These are phyloP conservation scores for Hondaea fermentalgiana DNA, from an alignment of 108 stramenopile species.

Conservation along the genomic window DNA sequence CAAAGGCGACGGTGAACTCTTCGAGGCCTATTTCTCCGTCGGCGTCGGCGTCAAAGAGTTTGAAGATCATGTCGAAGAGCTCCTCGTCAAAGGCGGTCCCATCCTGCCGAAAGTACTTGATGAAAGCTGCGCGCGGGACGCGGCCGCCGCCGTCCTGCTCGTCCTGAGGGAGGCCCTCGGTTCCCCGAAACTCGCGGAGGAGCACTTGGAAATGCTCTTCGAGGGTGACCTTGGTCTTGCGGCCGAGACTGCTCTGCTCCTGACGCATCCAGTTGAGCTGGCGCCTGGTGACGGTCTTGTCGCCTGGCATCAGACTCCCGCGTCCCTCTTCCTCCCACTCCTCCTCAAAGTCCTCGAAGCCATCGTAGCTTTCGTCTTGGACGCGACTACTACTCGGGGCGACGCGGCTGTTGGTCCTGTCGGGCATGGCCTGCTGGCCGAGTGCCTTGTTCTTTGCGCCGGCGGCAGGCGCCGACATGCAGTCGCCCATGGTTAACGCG, in stretches of 20 bases:
- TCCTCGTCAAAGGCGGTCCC: neutral
- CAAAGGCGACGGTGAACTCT: neutral
- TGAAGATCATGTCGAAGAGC: neutral
- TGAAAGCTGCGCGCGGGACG: neutral
- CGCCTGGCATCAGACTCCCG: neutral
- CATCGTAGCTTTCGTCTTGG: no score
- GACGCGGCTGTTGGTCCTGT: no score
- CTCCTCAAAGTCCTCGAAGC: neutral
- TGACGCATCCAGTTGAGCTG: neutral
- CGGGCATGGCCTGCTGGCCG: no score
- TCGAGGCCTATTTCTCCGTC: neutral
- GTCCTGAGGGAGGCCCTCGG: neutral
- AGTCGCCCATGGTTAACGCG: no score
- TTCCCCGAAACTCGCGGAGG: neutral
- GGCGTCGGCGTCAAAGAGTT: slow-evolving; percentile 9
- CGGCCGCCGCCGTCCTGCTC: neutral
- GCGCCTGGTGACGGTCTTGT: neutral
- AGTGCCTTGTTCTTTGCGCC: no score
- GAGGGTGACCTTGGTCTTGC: neutral
- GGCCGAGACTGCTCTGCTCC: neutral
- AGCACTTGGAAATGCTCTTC: neutral
- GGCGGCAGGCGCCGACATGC: no score
- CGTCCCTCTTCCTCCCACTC: neutral
- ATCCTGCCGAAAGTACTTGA: neutral
- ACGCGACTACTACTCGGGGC: no score